Evolutionary conservation across 345 rosid species (phyloP), one percentile per base, ranked within the genome.

Genomic region (Linum trigynum): DNA sequence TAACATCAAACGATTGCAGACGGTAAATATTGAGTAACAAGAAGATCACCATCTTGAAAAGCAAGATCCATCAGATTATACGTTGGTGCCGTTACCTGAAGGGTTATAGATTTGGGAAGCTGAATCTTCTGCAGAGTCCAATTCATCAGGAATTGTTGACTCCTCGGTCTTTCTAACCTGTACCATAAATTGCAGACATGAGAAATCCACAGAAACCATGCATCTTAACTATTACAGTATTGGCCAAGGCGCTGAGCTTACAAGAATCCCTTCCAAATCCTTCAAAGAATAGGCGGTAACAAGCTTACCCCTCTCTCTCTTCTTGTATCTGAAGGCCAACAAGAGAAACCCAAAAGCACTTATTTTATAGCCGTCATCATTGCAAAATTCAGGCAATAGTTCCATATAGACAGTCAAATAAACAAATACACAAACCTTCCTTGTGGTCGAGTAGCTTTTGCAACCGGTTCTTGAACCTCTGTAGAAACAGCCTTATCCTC

Each of bases 221-320:
- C 32, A 17, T 37, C 43, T 63, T 37, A 57, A 16, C 55, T 16
- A 42, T 40, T 15, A 6, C 11, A 57, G 38, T 15, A 36, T 58
- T 15, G 8, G 12, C 38, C 36, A 36, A 68, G 14, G 55, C 39
- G 64, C 51, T 57, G 32, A 77, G 75, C 92, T 76, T 82, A 94
- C 99, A 55, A 94, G 78, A 75, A 94, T 94, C 71, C 97, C 97
- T 74, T 83, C 88, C 70, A 94, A 95, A 80, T 94, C 99, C 72
- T 83, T 84, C 1, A 84, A 77, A 37, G 99, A 84, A 79, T 90
- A 94, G 37, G 87, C 78, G 61, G 73, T 77, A 39, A 90, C 99
- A 78, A 73, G 86, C 85, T 94, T 94, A 72, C 90, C 99, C 56
- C 78, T 83, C 77, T 94, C 99, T 80, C 99, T 84, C 71, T 74